Percentiles rank a stretch among this genome's conserved stretches.
Conservation (phyloP, 805 yeast species). For the Zygosaccharomyces rouxii region DNA sequence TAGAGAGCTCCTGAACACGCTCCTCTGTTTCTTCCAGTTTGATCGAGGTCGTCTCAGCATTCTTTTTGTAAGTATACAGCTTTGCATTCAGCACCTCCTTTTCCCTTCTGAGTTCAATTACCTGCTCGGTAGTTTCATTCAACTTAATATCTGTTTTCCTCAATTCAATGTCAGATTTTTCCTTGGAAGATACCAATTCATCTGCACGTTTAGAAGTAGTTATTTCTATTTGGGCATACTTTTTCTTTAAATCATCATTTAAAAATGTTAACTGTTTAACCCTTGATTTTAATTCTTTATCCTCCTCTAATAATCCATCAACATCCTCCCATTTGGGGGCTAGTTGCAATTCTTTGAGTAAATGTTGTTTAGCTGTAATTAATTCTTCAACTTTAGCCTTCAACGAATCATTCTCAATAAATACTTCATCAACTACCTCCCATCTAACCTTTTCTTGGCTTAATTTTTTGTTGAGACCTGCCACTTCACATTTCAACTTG, state of each 20-base stretch:
- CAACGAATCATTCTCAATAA: slow-evolving; percentile 1
- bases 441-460: neutral
- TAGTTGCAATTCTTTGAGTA: neutral
- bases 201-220: neutral
- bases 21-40: neutral
- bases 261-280: neutral
- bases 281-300: neutral
- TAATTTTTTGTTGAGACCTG: neutral
- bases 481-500: neutral
- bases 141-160: neutral
- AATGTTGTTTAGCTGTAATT: neutral
- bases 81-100: neutral
- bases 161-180: neutral
- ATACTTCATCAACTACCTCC: slow-evolving; percentile 2
- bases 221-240: neutral
- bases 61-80: neutral
- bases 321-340: slow-evolving; percentile 6
- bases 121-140: neutral
- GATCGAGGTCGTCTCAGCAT: neutral
- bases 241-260: neutral
- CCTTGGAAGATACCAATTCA: neutral
- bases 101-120: neutral
- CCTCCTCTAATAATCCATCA: slow-evolving; percentile 3
- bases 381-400: neutral
- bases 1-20: neutral